phyloP scores from a whole-genome alignment of 345 rosid species.

The Eucalyptus cladocalyx region DNA sequence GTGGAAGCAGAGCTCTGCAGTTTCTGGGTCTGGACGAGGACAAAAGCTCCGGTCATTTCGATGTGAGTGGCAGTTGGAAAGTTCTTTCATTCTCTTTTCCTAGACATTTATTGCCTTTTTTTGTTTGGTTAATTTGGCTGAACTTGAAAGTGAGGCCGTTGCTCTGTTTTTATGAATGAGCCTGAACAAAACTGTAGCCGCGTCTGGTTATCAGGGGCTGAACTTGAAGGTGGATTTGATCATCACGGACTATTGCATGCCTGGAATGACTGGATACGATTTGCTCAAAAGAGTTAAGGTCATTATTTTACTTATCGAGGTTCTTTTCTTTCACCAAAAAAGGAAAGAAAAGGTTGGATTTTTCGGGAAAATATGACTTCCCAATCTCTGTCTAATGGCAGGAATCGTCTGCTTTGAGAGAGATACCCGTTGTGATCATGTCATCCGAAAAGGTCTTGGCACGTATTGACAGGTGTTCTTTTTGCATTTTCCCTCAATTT shows the following conservation, averaged over 20 bases:
- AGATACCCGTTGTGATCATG: slow-evolving; percentile 89
- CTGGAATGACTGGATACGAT: slow-evolving; percentile 97
- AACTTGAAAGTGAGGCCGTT: background rate
- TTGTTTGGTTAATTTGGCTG: background rate
- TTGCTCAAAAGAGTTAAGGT: slow-evolving; percentile 92
- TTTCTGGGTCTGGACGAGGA: slow-evolving; percentile 70
- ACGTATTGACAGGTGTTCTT: slow-evolving; percentile 52
- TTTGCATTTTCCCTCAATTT: background rate
- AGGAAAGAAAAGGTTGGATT: background rate
- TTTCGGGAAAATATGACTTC: background rate
- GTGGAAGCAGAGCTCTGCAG: slow-evolving; percentile 81
- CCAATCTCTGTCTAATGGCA: background rate
- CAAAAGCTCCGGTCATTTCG: slow-evolving; percentile 2
- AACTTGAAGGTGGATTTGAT: slow-evolving; percentile 79
- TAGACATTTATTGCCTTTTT: background rate
- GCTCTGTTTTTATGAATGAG: background rate
- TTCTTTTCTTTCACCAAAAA: background rate
- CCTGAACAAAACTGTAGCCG: background rate
- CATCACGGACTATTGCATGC: slow-evolving; percentile 97
- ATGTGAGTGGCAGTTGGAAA: background rate
- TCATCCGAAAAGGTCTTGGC: slow-evolving; percentile 80
- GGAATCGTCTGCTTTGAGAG: slow-evolving; percentile 66
- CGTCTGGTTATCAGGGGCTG: slow-evolving; percentile 1
- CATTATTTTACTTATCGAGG: background rate
- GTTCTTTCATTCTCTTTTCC: background rate